Evolutionary conservation across 306 rosid species (phyloP).

Genomic region (Dryas alaskensis): DNA sequence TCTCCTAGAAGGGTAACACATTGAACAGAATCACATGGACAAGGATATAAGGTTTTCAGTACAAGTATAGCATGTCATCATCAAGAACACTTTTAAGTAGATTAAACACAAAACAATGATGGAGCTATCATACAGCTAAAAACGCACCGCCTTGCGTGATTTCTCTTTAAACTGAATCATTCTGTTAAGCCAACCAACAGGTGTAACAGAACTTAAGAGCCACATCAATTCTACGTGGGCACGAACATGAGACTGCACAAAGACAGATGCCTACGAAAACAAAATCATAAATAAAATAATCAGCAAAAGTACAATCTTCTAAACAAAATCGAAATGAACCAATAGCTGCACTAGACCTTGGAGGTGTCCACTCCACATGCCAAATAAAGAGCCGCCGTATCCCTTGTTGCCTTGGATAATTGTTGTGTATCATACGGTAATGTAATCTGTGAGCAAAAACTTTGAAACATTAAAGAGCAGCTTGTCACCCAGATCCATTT

Average conservation of each 20-base stretch:
- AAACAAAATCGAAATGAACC: constrained; percentile 13
- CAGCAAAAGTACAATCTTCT: constrained; percentile 17
- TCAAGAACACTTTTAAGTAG: not conserved
- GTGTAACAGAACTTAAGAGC: constrained; percentile 81
- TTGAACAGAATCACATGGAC: constrained; percentile 1
- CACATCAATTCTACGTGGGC: constrained; percentile 97
- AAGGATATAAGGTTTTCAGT: not conserved
- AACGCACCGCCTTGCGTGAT: constrained; percentile 95
- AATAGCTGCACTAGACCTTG: constrained; percentile 53
- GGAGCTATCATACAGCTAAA: constrained; percentile 45
- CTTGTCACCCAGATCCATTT: not conserved
- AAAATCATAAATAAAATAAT: constrained; percentile 20
- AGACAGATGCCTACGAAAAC: constrained; percentile 76
- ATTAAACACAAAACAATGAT: constrained; percentile 24
- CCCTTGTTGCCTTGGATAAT: constrained; percentile 68
- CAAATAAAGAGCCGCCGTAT: constrained; percentile 93
- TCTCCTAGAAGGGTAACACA: not conserved
- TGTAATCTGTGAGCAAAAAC: constrained; percentile 56
- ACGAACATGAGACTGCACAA: constrained; percentile 95
- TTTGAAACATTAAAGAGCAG: constrained; percentile 12
- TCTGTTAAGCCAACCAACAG: constrained; percentile 88
- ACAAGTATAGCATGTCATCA: not conserved
- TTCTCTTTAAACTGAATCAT: constrained; percentile 99
- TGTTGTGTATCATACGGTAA: constrained; percentile 74
- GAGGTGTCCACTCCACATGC: constrained; percentile 95